Conservation (phyloP, 306 rosid species). For the Pyrus betulifolia region DNA sequence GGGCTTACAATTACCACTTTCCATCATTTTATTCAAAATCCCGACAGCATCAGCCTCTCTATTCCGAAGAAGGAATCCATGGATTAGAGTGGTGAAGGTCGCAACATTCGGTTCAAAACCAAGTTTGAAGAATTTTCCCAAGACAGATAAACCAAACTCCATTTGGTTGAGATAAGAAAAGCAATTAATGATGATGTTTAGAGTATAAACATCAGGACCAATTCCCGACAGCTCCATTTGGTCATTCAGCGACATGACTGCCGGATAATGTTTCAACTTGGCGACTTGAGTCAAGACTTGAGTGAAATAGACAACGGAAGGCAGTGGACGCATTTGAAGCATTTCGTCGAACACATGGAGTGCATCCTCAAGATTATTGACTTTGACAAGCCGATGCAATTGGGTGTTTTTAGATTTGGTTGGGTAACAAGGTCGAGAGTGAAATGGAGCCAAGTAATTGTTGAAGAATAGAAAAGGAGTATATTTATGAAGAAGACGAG, state of each 20-base stretch:
- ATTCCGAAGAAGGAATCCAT: background rate
- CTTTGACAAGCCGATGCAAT: background rate
- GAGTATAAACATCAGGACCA: constrained; percentile 7
- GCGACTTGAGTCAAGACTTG: constrained; percentile 11
- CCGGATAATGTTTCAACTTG: constrained; percentile 11
- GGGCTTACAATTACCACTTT: too few species aligned
- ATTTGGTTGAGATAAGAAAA: constrained; percentile 10
- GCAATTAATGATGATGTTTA: constrained; percentile 35
- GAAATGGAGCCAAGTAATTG: background rate
- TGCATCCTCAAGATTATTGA: background rate
- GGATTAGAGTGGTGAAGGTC: constrained; percentile 3
- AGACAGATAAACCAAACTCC: background rate
- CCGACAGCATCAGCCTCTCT: background rate
- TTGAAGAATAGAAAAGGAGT: background rate
- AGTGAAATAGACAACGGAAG: constrained; percentile 17
- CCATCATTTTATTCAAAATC: too few species aligned
- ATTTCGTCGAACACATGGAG: background rate
- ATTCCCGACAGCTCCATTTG: constrained; percentile 2
- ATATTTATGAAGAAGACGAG: background rate
- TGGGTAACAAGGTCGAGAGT: background rate
- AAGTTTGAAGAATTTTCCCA: constrained; percentile 20
- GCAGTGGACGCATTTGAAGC: constrained; percentile 21
- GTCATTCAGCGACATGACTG: constrained; percentile 7
- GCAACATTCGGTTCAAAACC: constrained; percentile 5
- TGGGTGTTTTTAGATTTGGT: background rate